Conservation (phyloP, 2,329 filamentous ascomycete species). For the Camillea tinctor region DNA sequence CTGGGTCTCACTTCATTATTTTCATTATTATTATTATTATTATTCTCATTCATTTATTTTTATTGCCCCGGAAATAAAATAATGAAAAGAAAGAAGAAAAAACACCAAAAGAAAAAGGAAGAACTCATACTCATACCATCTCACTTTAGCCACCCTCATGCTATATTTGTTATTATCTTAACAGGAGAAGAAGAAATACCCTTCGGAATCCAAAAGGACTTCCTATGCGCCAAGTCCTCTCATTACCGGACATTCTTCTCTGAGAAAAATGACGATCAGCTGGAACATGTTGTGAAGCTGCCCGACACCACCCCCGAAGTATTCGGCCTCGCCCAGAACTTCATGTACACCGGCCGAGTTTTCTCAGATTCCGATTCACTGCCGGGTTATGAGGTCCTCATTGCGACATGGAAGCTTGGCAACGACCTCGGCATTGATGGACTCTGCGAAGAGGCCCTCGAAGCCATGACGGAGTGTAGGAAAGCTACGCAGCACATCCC, state of each 20-base stretch:
- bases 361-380: conserved; percentile 41
- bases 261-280: conserved; percentile 33
- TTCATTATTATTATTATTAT: too few relatives aligned
- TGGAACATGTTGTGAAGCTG: conserved; percentile 52
- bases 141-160: conserved; percentile 54
- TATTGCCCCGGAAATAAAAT: too few relatives aligned
- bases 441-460: conserved; percentile 55
- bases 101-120: background rate
- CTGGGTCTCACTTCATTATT: conserved; percentile 1
- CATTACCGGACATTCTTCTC: conserved; percentile 49
- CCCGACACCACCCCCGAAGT: conserved; percentile 48
- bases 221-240: conserved; percentile 51
- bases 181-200: conserved; percentile 52
- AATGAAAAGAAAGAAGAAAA: too few relatives aligned
- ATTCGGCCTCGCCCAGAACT: conserved; percentile 56
- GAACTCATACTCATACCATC: conserved; percentile 14
- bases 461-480: conserved; percentile 57
- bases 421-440: conserved; percentile 51
- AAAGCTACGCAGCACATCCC: conserved; percentile 55
- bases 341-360: conserved; percentile 51
- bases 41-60: too few relatives aligned
- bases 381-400: conserved; percentile 53
- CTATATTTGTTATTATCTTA: conserved; percentile 54
- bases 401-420: conserved; percentile 57
- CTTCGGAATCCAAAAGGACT: conserved; percentile 59